These are phyloP conservation scores for Backusella macrospora DNA, from an alignment of 192 early-diverging fungal genomes.

Conservation along the genomic window DNA sequence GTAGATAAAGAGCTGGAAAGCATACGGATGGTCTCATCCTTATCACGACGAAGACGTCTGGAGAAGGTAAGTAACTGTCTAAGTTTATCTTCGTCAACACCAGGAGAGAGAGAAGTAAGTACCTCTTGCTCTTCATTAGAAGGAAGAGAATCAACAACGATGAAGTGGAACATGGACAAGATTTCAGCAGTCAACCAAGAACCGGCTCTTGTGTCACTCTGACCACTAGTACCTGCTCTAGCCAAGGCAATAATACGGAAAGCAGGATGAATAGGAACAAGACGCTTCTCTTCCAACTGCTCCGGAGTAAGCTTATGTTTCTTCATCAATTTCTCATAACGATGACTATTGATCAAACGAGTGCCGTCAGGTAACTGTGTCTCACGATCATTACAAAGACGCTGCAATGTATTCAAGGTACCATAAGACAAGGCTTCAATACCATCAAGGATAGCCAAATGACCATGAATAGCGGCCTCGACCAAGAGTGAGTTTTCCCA, in stretches of 20 bases:
- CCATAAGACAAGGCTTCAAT: conserved; percentile 73
- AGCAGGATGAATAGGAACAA: conserved; percentile 66
- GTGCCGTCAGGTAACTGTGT: conserved; percentile 69
- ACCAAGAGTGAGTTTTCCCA: conserved; percentile 78
- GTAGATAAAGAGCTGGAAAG: conserved; percentile 68
- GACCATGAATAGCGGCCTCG: conserved; percentile 70
- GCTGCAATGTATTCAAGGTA: conserved; percentile 66
- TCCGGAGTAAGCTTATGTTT: conserved; percentile 49
- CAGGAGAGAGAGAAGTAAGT: conserved; percentile 53
- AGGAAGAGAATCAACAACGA: conserved; percentile 62
- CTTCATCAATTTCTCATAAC: conserved; percentile 58
- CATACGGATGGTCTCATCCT: conserved; percentile 60
- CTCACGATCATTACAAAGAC: conserved; percentile 71
- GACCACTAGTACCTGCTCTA: conserved; percentile 52
- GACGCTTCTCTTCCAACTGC: conserved; percentile 45
- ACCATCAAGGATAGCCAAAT: conserved; percentile 75
- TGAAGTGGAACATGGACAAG: conserved; percentile 70
- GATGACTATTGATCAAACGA: conserved; percentile 52
- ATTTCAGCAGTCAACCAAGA: conserved; percentile 76
- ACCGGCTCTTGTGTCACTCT: conserved; percentile 48
- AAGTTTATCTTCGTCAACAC: conserved; percentile 49
- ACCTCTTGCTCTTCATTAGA: conserved; percentile 52
- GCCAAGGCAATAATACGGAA: conserved; percentile 78
- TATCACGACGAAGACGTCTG: conserved; percentile 57
- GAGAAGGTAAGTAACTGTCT: conserved; percentile 57